Evolutionary conservation across 441 rosid species (phyloP).

Genomic region (Brassica hybrid): DNA sequence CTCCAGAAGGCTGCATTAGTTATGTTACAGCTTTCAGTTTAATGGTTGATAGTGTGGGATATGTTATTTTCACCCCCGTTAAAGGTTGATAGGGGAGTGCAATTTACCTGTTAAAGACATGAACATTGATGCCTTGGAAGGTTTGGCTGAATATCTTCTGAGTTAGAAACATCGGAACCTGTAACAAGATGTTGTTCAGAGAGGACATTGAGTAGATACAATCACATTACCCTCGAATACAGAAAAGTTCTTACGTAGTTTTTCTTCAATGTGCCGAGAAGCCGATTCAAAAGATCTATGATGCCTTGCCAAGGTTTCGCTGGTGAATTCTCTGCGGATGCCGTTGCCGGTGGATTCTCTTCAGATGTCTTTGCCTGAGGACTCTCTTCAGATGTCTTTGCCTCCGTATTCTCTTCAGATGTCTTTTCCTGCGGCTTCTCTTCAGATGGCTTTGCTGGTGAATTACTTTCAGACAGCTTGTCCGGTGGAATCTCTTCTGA

Average conservation of each 20-base stretch:
- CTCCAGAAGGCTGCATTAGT: slow-evolving; percentile 61
- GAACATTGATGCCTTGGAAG: slow-evolving; percentile 66
- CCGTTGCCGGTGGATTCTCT: slow-evolving; percentile 38
- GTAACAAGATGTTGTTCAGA: slow-evolving; percentile 27
- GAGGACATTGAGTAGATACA: slow-evolving; percentile 22
- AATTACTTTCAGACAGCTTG: no score
- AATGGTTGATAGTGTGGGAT: slow-evolving; percentile 3
- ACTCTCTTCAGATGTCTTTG: slow-evolving; percentile 34
- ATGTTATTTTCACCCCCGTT: slow-evolving; percentile 11
- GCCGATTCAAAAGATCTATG: slow-evolving; percentile 51
- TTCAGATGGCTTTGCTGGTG: slow-evolving; percentile 37
- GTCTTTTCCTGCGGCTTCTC: slow-evolving; percentile 13
- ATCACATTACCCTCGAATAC: slow-evolving; percentile 1
- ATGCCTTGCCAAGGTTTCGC: slow-evolving; percentile 52
- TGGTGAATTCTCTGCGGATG: slow-evolving; percentile 23
- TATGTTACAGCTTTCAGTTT: slow-evolving; percentile 31
- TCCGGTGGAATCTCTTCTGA: slow-evolving; percentile 3
- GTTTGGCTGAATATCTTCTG: slow-evolving; percentile 63
- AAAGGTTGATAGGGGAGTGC: slow-evolving; percentile 9
- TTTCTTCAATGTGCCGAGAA: slow-evolving; percentile 57
- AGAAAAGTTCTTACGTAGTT: slow-evolving; percentile 59
- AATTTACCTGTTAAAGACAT: slow-evolving; percentile 67
- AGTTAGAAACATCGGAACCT: slow-evolving; percentile 67
- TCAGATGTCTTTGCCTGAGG: no score
- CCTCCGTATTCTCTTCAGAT: slow-evolving; percentile 6